phyloP scores from a whole-genome alignment of 305 asterid species.

The Solanum aculeatissimum region DNA sequence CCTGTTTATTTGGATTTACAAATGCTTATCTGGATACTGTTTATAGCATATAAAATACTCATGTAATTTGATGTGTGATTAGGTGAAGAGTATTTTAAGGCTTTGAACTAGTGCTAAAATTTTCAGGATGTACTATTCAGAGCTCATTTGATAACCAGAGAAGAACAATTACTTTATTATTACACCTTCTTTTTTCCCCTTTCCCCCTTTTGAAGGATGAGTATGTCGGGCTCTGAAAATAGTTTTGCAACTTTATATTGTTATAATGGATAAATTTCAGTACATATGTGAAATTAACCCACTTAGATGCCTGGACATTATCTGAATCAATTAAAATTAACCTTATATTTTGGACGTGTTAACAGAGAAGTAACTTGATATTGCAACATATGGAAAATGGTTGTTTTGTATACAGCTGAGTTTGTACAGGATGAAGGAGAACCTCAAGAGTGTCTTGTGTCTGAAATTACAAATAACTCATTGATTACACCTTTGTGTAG shows the following conservation, averaged over 20 bases:
- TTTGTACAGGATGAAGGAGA: slow-evolving; percentile 30
- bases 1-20: background rate
- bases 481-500: slow-evolving; percentile 40
- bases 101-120: background rate
- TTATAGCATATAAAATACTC: background rate
- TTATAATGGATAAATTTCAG: background rate
- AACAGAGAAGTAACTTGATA: slow-evolving; percentile 39
- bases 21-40: background rate
- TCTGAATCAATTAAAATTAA: background rate
- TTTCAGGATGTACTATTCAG: background rate
- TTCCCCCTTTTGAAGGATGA: background rate
- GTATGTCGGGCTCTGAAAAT: background rate
- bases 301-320: background rate
- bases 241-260: background rate
- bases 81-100: background rate
- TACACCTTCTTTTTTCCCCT: background rate
- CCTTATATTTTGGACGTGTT: slow-evolving; percentile 24
- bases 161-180: background rate
- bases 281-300: background rate
- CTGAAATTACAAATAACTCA: slow-evolving; percentile 34
- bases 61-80: background rate
- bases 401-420: slow-evolving; percentile 50
- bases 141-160: background rate
- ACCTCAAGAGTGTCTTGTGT: slow-evolving; percentile 24
- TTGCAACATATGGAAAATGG: slow-evolving; percentile 55